Evolutionary conservation across 2,329 filamentous ascomycete species (phyloP), one percentile per base, ranked within the genome.

Genomic region (Paraphaeosphaeria minitans): DNA sequence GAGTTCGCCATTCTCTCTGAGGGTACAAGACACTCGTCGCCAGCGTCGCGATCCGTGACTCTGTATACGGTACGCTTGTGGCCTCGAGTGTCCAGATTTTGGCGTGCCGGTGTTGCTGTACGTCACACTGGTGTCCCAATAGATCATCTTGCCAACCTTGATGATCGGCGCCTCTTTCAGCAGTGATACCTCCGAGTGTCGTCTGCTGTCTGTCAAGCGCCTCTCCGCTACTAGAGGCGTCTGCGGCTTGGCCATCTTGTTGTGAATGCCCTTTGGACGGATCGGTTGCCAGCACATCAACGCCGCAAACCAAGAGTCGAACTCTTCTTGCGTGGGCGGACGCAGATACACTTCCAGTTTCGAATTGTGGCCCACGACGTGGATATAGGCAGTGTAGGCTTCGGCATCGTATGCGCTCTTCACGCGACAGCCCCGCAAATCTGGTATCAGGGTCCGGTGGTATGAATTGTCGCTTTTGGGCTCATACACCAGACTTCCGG

Each of bases 1-100:
- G 73, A 99, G 89, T 72, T 96, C 92, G 57, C 95, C 95, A 68
- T 97, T 97, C 72, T 98, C 95, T 66, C 96, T 91, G 24, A 99
- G 82, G 19, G 95, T 96, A 76, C 93, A 97, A 31, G 93, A 97
- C 4, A 98, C 92, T 63, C 87, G 87, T 68, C 91, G 87, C 95
- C 95, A 98, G 12, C 89, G 85, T n/a, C 82, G 80, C 47, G 84
- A 83, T 53, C 84, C 79, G 39, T 83, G 80, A 65, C 82, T 84
- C 68, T 86, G 83, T 66, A 86, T 80, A 58, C 83, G 80, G 67
- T 84, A 83, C 6, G 81, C 82, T 27, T 82, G 83, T 13, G 84
- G 81, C 27, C 83, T 78, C 19, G 77, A 75, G 1, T 56, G 60
- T 9, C 62, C 64, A 12, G 71, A 65, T 50, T 74, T 74, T 33